Base-by-base conservation (phyloP, 192 early-diverging fungal genomes). In the Coemansia sp. region DNA sequence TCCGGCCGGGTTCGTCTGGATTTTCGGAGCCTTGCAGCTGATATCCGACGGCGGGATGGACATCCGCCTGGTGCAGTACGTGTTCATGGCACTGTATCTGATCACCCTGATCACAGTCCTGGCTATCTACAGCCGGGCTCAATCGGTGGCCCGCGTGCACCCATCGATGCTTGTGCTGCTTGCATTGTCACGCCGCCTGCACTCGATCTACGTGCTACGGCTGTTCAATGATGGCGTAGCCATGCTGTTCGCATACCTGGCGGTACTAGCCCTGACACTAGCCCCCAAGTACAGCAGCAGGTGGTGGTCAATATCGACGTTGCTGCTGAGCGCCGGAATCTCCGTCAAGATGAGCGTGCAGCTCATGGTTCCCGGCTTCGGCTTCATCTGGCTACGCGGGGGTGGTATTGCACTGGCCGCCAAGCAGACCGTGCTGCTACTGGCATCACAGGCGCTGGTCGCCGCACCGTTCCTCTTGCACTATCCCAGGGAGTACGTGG, bases 331-430 rank as follows among this genome's bases (percentile, higher is more conserved):
- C 63, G 41, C 91, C 2, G 91, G 88, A 1, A 63, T 97, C 3
- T 91, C 95, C 0, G 74, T 98, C 41, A 98, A 98, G 63, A 98
- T 98, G 96, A 97, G 94, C 65, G 87, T 94, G 14, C 79, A 96
- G 22, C 79, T 98, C 9, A 92, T 92, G 72, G 91, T 93, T 34
- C 96, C 96, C 0, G 95, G 88, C 0, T 89, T 89, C 55, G 94
- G 90, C 2, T 70, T 89, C 27, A 38, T 80, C 13, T 80, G 70
- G 72, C 73, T 72, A 72, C 67, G 72, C 13, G 25, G 29, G 10
- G 70, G 75, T 36, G 63, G 75, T 0, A 14, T 52, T 25, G 56
- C 19, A 6, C 17, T 48, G 25, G 62, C 50, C 2, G n/a, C 31
- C 2, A 20, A 19, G 10, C 78, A 71, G 65, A 9, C 52, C 10